Base-by-base conservation (phyloP, 176 grass and related monocot genomes). In the Phyllostachys edulis region DNA sequence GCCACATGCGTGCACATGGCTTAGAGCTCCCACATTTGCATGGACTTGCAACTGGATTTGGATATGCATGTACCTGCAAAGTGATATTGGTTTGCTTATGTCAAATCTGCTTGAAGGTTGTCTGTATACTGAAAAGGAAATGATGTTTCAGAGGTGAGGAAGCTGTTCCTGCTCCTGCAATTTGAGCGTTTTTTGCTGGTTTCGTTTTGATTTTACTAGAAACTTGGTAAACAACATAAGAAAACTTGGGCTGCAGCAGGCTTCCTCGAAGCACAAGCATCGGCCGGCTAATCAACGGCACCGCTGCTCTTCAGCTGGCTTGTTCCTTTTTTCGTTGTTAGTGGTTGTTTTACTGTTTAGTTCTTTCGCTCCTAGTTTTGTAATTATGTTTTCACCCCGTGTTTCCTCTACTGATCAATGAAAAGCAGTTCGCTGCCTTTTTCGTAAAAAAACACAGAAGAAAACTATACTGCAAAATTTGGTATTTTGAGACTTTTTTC, bases 1-100 rank as follows among this genome's bases (percentile, higher is more conserved):
- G 86, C 67, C 80, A 88, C 86, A 84, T 88, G 86, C 47, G 1
- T 57, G 80, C 80, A 84, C 80, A 88, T 88, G 86, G 74, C 56
- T 71, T 72, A 44, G 59, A 88, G 80, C 29, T 75, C 82, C 80
- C 80, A 72, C 57, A 65, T 72, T 41, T 78, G 41, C 75, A 73
- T 73, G 36, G 34, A n/a, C 71, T 64, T 78, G 71, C 74, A 44
- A 71, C 54, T 88, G 63, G 41, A 69, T 70, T 87, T 88, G 66
- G 64, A 34, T 78, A 83, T 64, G 67, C 66, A 71, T 55, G 73
- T 55, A 78, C 18, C 34, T 72, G 24, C 36, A 44, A 71, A 51
- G 66, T 52, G 77, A 65, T 44, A 46, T 64, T 78, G 74, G 49
- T 65, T 63, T 88, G 55, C 17, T 55, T 34, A 8, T 77, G 74